Evolutionary conservation across 2,329 filamentous ascomycete species (phyloP).

Genomic region (Lachnum nothofagi): DNA sequence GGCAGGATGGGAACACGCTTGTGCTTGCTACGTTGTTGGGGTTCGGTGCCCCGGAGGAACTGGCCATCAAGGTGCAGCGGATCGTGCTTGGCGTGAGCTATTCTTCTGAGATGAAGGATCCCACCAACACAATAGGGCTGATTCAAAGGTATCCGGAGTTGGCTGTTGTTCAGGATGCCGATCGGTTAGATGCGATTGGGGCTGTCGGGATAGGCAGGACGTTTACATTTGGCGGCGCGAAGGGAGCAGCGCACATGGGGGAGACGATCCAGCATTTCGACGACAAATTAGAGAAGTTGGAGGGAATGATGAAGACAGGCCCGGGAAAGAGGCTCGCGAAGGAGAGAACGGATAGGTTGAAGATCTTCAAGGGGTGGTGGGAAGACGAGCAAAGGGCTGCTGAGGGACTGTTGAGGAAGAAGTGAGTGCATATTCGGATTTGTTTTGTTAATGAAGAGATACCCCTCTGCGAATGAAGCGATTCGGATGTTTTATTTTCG

Average conservation of each 20-base stretch:
- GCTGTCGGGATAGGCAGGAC: constrained; percentile 76
- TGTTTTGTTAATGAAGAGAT: constrained; percentile 3
- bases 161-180: constrained; percentile 86
- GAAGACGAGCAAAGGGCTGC: constrained; percentile 41
- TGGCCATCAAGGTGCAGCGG: constrained; percentile 65
- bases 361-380: constrained; percentile 55
- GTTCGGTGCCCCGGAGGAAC: constrained; percentile 51
- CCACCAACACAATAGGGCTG: constrained; percentile 51
- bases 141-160: constrained; percentile 66
- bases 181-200: constrained; percentile 88
- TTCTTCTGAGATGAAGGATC: constrained; percentile 66
- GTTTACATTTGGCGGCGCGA: constrained; percentile 73
- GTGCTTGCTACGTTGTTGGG: constrained; percentile 53
- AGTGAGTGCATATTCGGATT: constrained; percentile 9
- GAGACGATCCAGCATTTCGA: constrained; percentile 70
- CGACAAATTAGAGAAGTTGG: constrained; percentile 67
- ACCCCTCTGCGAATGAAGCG: constrained; percentile 3
- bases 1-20: constrained; percentile 52
- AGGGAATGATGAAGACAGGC: constrained; percentile 59
- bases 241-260: constrained; percentile 50
- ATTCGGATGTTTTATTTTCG: constrained; percentile 3
- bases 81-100: constrained; percentile 79
- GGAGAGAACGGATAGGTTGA: constrained; percentile 49
- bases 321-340: constrained; percentile 49
- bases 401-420: constrained; percentile 25